Base-by-base conservation (phyloP, 352 stramenopile species). In the Pythium dissotocum region DNA sequence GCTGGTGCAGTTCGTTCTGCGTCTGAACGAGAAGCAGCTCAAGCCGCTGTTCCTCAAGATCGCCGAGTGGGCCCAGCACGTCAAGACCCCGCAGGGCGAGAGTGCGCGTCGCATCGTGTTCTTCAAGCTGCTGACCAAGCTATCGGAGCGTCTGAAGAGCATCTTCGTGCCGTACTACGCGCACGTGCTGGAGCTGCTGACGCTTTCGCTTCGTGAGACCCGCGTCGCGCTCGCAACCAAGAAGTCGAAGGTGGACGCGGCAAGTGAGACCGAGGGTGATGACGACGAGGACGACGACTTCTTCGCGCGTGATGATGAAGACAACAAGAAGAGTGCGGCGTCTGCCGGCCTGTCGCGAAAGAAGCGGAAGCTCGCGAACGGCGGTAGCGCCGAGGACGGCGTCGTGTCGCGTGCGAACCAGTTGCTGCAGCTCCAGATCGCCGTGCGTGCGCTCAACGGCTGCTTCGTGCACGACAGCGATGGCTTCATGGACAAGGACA, bases 91-190 rank as follows among this genome's bases (percentile, higher is more conserved):
- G 1, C 81, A 75, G 36, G 40, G 58, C 33, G 79, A 76, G 30
- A 68, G 72, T n/a, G 69, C 72, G 28, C 87, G 89, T 35, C 83
- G 80, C 36, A 82, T 94, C 65, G 78, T 87, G 40, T 94, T 97
- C 56, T 92, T 87, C 69, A 91, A 92, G 73, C 71, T 97, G 16
- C 63, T 94, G 58, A 71, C 85, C 36, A 91, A 93, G 73, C 76
- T 97, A 6, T 91, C 83, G 63, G 83, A 93, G 52, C 81, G 82
- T 6, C 75, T 97, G 44, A 87, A 86, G 63, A 87, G 87, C 58
- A 97, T 97, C 59, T 95, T 97, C 48, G 88, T 97, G 57, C 89
- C 88, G 52, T 97, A 95, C 77, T 97, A 87, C 63, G 84, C 81
- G 1, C 87, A 95, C 66, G 71, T 93, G 44, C 55, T 94, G 44